Evolutionary conservation across 2,329 filamentous ascomycete genomes (phyloP), one percentile per base, ranked within the genome.

Genomic region (Aspergillus fijiensis): DNA sequence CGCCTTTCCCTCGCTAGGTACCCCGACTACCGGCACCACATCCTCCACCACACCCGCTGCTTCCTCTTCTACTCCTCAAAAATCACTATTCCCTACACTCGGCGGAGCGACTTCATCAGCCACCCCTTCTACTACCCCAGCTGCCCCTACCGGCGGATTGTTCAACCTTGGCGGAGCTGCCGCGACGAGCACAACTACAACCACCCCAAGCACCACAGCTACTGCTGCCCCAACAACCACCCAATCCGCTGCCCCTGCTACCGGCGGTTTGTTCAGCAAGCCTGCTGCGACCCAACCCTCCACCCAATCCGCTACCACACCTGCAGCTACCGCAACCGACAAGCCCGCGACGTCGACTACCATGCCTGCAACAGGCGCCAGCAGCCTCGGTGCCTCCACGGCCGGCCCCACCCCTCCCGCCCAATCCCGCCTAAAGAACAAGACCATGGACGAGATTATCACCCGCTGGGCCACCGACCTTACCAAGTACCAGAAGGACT

Each of bases 361-460:
- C 14, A 62, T 76, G 31, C 53, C 76, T 33, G 62, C 76, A n/a
- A 60, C 74, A 23, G 67, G 74, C 19, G 60, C 60, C 7, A 31
- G 63, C 14, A 57, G 66, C 29, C 78, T 94, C 52, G 87, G 86
- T 19, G 86, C 88, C 29, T 96, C 92, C 1, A 96, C 91, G 3
- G 82, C 86, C 35, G 93, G 93, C 0, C 92, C 93, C 1, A 81
- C 88, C 2, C 94, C 95, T 16, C 89, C 92, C 59, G 79, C 82
- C 2, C 87, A 96, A 70, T 95, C 94, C 4, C 89, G 95, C 29
- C 82, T 99, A 42, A 96, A 96, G 82, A 96, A 97, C 77, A 98
- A 96, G 80, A 96, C 94, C 0, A 97, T 99, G 90, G 95, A 99
- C 72, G 95, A 99, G 74, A 97, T 99, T 65, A 92, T 99, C 66